These are phyloP conservation scores for Talaromyces stipitatus DNA, from an alignment of 495 filamentous ascomycete species.

Conservation along the genomic window DNA sequence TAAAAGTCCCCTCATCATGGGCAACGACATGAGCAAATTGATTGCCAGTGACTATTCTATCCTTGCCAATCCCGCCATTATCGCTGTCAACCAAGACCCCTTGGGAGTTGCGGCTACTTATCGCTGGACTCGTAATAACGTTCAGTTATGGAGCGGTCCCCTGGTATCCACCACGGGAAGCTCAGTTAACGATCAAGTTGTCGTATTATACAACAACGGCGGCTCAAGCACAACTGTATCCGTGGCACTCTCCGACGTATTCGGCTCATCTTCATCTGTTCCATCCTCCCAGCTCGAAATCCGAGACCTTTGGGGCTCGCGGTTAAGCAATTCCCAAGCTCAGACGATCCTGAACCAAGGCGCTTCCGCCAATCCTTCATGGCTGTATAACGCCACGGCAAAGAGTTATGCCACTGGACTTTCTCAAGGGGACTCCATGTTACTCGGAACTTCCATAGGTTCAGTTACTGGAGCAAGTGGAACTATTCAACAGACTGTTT, in stretches of 20 bases:
- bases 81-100: conserved; percentile 35
- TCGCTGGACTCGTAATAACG: conserved; percentile 13
- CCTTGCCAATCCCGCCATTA: conserved; percentile 25
- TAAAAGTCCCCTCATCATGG: conserved; percentile 24
- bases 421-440: conserved; percentile 18
- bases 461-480: conserved; percentile 26
- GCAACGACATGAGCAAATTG: conserved; percentile 16
- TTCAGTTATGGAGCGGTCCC: conserved; percentile 2
- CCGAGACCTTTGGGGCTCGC: conserved; percentile 45
- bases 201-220: neutral
- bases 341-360: conserved; percentile 26
- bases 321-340: conserved; percentile 35
- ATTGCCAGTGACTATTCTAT: conserved; percentile 17
- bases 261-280: neutral
- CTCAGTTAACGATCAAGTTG: neutral
- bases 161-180: neutral
- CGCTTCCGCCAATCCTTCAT: conserved; percentile 13
- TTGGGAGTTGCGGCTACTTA: conserved; percentile 21
- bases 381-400: conserved; percentile 31
- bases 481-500: conserved; percentile 26
- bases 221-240: neutral
- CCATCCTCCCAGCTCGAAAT: conserved; percentile 32
- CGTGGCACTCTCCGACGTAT: neutral
- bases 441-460: conserved; percentile 31
- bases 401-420: conserved; percentile 34